These are phyloP conservation scores for Monosporozyma aquatica DNA, from an alignment of 805 yeast genomes.

Conservation along the genomic window DNA sequence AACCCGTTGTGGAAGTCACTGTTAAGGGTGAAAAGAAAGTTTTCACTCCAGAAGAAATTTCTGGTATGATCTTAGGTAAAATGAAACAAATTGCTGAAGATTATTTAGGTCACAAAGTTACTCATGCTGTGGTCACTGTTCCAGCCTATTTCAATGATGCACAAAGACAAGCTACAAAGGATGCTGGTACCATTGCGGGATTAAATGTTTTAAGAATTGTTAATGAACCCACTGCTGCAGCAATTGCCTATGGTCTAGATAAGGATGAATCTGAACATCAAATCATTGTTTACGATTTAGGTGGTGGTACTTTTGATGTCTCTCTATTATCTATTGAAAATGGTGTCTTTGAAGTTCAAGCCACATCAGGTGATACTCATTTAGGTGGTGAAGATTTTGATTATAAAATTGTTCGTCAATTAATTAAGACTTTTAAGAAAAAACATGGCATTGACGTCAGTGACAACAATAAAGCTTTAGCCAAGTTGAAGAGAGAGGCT, in stretches of 20 bases:
- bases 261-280: conserved; percentile 76
- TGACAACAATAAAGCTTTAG: conserved; percentile 74
- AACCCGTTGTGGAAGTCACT: conserved; percentile 74
- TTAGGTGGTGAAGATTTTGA: conserved; percentile 98
- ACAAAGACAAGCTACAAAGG: conserved; percentile 90
- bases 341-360: conserved; percentile 87
- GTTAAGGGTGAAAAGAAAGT: conserved; percentile 64
- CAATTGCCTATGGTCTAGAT: conserved; percentile 92
- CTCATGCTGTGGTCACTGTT: conserved; percentile 86
- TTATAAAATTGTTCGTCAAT: conserved; percentile 79
- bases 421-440: conserved; percentile 82
- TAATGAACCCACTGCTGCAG: conserved; percentile 95
- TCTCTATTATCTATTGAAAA: conserved; percentile 79
- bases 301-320: conserved; percentile 97
- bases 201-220: conserved; percentile 80
- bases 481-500: conserved; percentile 93
- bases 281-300: conserved; percentile 86
- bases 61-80: conserved; percentile 84
- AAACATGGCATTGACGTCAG: conserved; percentile 80
- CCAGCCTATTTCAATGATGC: conserved; percentile 93
- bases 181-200: conserved; percentile 89
- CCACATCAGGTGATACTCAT: conserved; percentile 94
- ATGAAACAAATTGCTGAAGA: conserved; percentile 92
- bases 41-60: conserved; percentile 87
- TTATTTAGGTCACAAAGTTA: conserved; percentile 72